Conservation (phyloP, 495 filamentous ascomycete species). For the Penicillium flavigenum region DNA sequence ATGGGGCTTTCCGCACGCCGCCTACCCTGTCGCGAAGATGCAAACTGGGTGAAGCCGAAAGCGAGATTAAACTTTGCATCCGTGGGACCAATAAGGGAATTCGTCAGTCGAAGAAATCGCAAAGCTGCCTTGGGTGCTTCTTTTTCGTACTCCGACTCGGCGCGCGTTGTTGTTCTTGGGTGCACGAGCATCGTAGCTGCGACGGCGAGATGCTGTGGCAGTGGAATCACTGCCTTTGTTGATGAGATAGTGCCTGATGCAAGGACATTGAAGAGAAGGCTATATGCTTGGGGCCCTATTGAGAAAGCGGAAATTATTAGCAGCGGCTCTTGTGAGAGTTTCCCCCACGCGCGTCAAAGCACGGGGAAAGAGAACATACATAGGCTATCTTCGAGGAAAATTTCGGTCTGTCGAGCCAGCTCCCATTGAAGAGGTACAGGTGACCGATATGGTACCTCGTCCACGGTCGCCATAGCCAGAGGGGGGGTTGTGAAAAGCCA, state of each 20-base stretch:
- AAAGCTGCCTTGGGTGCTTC: conserved; percentile 56
- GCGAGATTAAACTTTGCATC: conserved; percentile 50
- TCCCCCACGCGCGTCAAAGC: neutral
- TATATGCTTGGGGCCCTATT: conserved; percentile 66
- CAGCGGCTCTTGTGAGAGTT: neutral
- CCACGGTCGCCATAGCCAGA: conserved; percentile 23
- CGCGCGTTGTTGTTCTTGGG: conserved; percentile 65
- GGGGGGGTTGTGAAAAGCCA: conserved; percentile 9
- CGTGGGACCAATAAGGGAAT: conserved; percentile 51
- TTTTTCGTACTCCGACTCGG: conserved; percentile 49
- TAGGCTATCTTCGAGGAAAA: conserved; percentile 75
- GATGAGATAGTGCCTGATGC: conserved; percentile 51
- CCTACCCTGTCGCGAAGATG: conserved; percentile 36
- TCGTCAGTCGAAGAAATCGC: conserved; percentile 56
- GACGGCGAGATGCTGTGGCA: conserved; percentile 61
- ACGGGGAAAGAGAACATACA: conserved; percentile 45
- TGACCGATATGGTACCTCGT: conserved; percentile 45
- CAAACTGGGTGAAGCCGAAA: conserved; percentile 51
- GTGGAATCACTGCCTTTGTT: conserved; percentile 49
- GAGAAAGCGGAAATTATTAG: conserved; percentile 15
- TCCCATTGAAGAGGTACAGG: conserved; percentile 58
- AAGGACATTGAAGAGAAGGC: conserved; percentile 64
- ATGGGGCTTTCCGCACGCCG: conserved; percentile 26
- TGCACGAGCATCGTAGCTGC: conserved; percentile 68
- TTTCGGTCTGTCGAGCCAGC: conserved; percentile 61